Evolutionary conservation across 2,329 filamentous ascomycete species (phyloP), one percentile per base, ranked within the genome.

Genomic region (Sarocladium kiliense): DNA sequence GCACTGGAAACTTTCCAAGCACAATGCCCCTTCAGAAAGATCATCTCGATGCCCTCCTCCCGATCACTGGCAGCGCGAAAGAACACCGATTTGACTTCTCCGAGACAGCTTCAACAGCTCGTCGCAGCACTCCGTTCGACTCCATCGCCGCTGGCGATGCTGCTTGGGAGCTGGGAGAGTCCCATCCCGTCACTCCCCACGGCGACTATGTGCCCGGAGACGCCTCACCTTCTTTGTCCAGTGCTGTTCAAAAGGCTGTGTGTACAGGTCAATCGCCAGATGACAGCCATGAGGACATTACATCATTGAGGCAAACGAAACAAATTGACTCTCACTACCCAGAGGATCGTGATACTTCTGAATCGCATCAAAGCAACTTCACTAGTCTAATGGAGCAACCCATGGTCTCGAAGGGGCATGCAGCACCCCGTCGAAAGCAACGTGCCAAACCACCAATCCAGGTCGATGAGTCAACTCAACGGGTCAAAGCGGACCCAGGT

Each of bases 381-480:
- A 16, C 16, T 9, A 5, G 5, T 39, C n/a, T 18, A 39, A 16
- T 5, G 36, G 16, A 21, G 25, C 26, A 23, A 39, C 21, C 16
- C 18, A 30, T n/a, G 12, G 11, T 3, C 18, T 19, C 1, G 58
- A 57, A 21, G 41, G 16, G 5, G 65, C 53, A 54, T 69, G 61
- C 47, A 34, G 11, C n/a, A 12, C 4, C 12, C 5, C 47, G 47
- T 30, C 60, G 61, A n/a, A 68, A 62, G 51, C 70, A 72, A 57
- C 61, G 66, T 23, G 61, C 69, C 1, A 73, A 73, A 45, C 55
- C 65, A 1, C 66, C 70, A 1, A 54, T 73, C 2, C 56, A 63
- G 3, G 70, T 73, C 14, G 64, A 73, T 51, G 60, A 64, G 9
- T n/a, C 51, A 1, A 71, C 65, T 5, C 63, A 67, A 11, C 57